Evolutionary conservation across 192 early-diverging fungal genomes (phyloP).

Genomic region (Martensiomyces pterosporus): DNA sequence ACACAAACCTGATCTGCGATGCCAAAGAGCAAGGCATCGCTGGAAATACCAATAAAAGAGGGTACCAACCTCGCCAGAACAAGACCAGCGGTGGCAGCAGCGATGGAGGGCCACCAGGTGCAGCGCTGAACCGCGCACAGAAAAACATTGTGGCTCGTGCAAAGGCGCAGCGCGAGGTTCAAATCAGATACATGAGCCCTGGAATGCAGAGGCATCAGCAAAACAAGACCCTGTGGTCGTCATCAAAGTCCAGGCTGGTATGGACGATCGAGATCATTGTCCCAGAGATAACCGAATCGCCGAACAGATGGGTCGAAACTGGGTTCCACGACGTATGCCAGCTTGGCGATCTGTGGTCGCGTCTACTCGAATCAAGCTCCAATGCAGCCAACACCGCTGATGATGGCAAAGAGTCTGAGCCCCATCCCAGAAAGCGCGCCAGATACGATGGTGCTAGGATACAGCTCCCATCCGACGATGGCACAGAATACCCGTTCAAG

Average conservation of each 20-base stretch:
- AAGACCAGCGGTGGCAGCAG: not conserved
- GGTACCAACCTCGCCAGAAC: too few species aligned
- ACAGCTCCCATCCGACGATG: slow-evolving; percentile 38
- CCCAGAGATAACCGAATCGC: slow-evolving; percentile 9
- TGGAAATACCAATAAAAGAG: not conserved
- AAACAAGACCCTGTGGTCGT: slow-evolving; percentile 30
- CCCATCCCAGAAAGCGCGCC: slow-evolving; percentile 8
- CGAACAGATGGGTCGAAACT: slow-evolving; percentile 18
- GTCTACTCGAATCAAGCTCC: slow-evolving; percentile 5
- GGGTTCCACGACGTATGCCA: slow-evolving; percentile 37
- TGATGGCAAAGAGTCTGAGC: not conserved
- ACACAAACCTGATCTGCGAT: slow-evolving; percentile 41
- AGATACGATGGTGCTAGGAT: slow-evolving; percentile 13
- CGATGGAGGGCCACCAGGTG: slow-evolving; percentile 1
- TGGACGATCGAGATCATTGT: slow-evolving; percentile 26
- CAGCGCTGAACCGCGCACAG: slow-evolving; percentile 11
- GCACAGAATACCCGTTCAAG: slow-evolving; percentile 39
- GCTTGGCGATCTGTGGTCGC: slow-evolving; percentile 22
- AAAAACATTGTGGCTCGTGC: slow-evolving; percentile 14
- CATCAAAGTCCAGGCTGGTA: slow-evolving; percentile 23
- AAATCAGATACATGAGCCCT: slow-evolving; percentile 35
- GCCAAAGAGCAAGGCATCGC: slow-evolving; percentile 20
- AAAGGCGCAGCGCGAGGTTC: slow-evolving; percentile 17
- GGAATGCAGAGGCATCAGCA: slow-evolving; percentile 26
- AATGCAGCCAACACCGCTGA: not conserved